Conservation (phyloP, 2,329 filamentous ascomycete genomes). For the Rhinocladiella mackenziei region DNA sequence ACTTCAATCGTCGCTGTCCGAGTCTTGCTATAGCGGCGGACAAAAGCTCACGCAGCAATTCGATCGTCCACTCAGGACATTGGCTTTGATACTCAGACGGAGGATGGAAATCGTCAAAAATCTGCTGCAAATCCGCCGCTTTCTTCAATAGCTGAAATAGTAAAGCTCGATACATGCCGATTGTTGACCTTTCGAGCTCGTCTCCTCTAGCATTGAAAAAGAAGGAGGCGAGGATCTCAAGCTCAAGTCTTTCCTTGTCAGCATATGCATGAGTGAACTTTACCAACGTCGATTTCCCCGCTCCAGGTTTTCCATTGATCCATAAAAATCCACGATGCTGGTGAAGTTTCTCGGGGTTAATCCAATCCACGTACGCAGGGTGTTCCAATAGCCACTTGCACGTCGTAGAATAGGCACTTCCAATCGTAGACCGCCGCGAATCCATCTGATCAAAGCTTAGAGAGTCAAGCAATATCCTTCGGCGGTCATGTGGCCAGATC, state of each 20-base stretch:
- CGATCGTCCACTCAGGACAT: constrained; percentile 25
- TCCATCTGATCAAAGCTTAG: constrained; percentile 43
- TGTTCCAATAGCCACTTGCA: constrained; percentile 43
- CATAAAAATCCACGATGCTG: constrained; percentile 35
- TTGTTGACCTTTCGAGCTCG: constrained; percentile 43
- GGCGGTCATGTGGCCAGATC: constrained; percentile 6
- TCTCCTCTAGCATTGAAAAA: constrained; percentile 50
- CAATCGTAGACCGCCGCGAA: constrained; percentile 37
- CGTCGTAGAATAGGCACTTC: constrained; percentile 38
- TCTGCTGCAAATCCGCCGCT: constrained; percentile 34
- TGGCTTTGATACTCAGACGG: constrained; percentile 10
- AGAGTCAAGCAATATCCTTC: constrained; percentile 30
- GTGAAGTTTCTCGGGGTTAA: constrained; percentile 27
- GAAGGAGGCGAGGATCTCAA: constrained; percentile 39
- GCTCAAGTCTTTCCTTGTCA: constrained; percentile 20
- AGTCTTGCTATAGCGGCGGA: constrained; percentile 30
- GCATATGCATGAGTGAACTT: constrained; percentile 36
- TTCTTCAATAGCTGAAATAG: constrained; percentile 45
- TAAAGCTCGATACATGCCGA: constrained; percentile 51
- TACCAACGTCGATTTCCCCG: constrained; percentile 46
- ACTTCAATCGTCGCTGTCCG: constrained; percentile 30
- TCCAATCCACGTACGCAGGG: constrained; percentile 39
- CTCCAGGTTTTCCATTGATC: constrained; percentile 42
- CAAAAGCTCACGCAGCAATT: constrained; percentile 33
- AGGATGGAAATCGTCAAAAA: constrained; percentile 27